These are phyloP conservation scores for Podila verticillata DNA, from an alignment of 192 early-diverging fungal genomes.

Conservation along the genomic window DNA sequence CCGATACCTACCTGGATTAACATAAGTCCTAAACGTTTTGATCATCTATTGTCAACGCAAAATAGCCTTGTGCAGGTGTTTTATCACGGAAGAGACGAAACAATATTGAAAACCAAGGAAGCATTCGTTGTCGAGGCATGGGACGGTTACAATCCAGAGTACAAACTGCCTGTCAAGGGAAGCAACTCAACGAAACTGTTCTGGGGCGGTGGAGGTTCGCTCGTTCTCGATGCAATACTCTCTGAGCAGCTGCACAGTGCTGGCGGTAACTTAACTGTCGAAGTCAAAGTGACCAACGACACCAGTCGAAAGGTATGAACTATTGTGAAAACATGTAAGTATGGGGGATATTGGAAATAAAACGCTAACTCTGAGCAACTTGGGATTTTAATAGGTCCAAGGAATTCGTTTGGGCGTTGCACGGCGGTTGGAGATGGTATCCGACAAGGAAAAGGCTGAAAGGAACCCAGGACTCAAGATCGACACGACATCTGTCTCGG, in stretches of 20 bases:
- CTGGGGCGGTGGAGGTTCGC: conserved; percentile 52
- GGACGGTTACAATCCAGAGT: conserved; percentile 53
- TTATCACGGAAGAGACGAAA: conserved; percentile 63
- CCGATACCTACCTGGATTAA: not conserved
- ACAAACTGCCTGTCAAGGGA: conserved; percentile 40
- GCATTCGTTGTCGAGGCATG: conserved; percentile 68
- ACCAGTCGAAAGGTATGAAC: conserved; percentile 59
- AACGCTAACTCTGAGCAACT: too few relatives aligned
- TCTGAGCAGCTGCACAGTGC: conserved; percentile 46
- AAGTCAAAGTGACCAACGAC: conserved; percentile 58
- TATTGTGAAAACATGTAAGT: not conserved
- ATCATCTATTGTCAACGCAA: not conserved
- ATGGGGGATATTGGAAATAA: not conserved
- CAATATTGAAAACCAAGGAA: conserved; percentile 64
- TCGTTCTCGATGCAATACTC: conserved; percentile 48
- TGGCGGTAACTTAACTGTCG: conserved; percentile 54
- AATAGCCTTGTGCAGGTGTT: conserved; percentile 62
- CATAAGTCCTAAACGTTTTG: not conserved
- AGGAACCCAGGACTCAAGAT: conserved; percentile 53
- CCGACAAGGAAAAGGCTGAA: conserved; percentile 55
- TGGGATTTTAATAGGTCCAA: conserved; percentile 54
- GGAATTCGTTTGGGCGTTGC: conserved; percentile 61
- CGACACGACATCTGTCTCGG: conserved; percentile 53
- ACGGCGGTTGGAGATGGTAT: conserved; percentile 58
- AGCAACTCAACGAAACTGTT: conserved; percentile 54